Conservation (phyloP, 1,139 yeast species). For the Diutina ranongensis region DNA sequence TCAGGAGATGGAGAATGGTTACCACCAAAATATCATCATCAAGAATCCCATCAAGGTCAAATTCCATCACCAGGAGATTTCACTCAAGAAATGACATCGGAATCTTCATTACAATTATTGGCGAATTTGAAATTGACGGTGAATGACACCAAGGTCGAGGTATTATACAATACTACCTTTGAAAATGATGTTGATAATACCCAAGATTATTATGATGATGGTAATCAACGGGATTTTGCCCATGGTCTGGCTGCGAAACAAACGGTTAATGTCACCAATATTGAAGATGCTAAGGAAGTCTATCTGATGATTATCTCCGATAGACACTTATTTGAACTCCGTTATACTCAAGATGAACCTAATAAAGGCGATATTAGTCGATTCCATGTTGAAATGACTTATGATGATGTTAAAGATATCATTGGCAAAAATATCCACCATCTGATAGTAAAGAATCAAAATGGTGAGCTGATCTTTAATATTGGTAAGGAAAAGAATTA, state of each 20-base stretch:
- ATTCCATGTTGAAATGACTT: background rate
- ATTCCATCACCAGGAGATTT: constrained; percentile 19
- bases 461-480: constrained; percentile 38
- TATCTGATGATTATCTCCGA: background rate
- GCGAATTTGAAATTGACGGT: constrained; percentile 24
- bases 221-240: background rate
- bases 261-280: background rate
- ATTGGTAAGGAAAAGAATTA: constrained; percentile 38
- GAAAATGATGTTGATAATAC: background rate
- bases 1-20: constrained; percentile 26
- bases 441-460: constrained; percentile 12
- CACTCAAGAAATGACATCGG: constrained; percentile 10
- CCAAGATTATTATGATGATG: background rate
- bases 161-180: background rate
- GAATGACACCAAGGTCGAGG: constrained; percentile 17
- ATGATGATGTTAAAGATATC: background rate
- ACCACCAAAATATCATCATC: background rate
- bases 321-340: background rate
- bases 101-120: constrained; percentile 11
- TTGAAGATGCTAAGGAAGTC: background rate
- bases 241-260: background rate
- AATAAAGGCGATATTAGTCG: background rate
- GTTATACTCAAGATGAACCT: background rate
- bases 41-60: constrained; percentile 15
- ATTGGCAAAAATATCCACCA: background rate